Percentiles rank a stretch among this genome's conserved stretches.
phyloP scores from a whole-genome alignment of 73 alveolate genomes.

The Uronychia binucleata region DNA sequence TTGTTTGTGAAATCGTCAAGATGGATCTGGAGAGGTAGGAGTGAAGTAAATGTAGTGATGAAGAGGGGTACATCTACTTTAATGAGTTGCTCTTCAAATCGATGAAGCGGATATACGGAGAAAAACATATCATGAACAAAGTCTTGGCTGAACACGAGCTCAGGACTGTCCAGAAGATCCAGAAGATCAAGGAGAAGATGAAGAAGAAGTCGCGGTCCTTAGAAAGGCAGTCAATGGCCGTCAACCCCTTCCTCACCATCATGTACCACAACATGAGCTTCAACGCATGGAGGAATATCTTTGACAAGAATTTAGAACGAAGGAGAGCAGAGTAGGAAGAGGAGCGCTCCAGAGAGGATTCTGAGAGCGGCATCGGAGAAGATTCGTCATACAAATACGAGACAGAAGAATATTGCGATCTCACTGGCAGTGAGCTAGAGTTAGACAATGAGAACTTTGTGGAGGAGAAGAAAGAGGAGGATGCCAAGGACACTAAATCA shows the following conservation, averaged over 20 bases:
- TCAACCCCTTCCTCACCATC: conserved; percentile 48
- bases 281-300: conserved; percentile 7
- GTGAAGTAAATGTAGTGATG: conserved; percentile 18
- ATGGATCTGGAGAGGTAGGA: conserved; percentile 43
- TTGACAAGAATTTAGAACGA: not conserved
- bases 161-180: conserved; percentile 29
- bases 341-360: not conserved
- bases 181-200: conserved; percentile 31
- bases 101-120: conserved; percentile 65
- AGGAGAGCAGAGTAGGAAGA: not conserved
- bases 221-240: conserved; percentile 39
- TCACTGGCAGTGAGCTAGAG: not conserved
- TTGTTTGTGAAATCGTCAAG: conserved; percentile 32
- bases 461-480: not conserved
- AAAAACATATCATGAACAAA: conserved; percentile 36
- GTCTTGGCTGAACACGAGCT: conserved; percentile 52
- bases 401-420: not conserved
- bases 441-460: not conserved
- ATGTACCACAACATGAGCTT: conserved; percentile 20
- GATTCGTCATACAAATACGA: not conserved
- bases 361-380: not conserved
- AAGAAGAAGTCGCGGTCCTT: conserved; percentile 15
- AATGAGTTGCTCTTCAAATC: conserved; percentile 59
- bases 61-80: conserved; percentile 65
- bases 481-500: not conserved